Conservation (phyloP, 1,284 basidiomycete genomes). For the Irpex sp. region DNA sequence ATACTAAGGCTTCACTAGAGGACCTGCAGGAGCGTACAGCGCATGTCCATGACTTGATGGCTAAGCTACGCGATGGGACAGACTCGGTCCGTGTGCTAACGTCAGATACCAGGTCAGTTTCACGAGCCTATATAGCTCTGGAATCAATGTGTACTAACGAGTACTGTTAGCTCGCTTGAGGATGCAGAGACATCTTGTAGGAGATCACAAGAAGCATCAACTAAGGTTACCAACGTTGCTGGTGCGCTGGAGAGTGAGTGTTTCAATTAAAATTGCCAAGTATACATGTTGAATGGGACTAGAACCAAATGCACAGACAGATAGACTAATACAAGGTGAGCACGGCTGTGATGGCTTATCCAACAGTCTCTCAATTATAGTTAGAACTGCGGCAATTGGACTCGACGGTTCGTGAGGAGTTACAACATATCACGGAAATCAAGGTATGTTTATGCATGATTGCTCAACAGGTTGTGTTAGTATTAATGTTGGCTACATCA, state of each 20-base stretch:
- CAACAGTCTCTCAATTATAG: neutral
- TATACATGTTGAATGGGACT: neutral
- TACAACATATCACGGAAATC: slow-evolving; percentile 50
- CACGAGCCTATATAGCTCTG: neutral
- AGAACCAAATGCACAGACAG: slow-evolving; percentile 49
- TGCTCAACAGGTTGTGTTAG: neutral
- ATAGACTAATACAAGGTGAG: slow-evolving; percentile 54
- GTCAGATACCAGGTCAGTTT: slow-evolving; percentile 45
- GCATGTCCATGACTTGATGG: slow-evolving; percentile 51
- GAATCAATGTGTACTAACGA: neutral
- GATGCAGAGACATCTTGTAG: slow-evolving; percentile 53
- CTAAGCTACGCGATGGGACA: slow-evolving; percentile 52
- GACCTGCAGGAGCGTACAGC: slow-evolving; percentile 53
- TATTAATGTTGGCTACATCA: neutral
- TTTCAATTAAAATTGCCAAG: too few relatives aligned
- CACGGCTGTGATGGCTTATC: neutral
- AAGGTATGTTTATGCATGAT: slow-evolving; percentile 44
- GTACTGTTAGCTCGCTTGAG: slow-evolving; percentile 44
- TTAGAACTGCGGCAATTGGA: slow-evolving; percentile 66
- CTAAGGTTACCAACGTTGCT: slow-evolving; percentile 53
- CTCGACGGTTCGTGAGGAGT: slow-evolving; percentile 51
- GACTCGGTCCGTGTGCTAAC: slow-evolving; percentile 53
- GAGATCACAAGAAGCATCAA: slow-evolving; percentile 54
- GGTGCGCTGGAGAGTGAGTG: slow-evolving; percentile 50
- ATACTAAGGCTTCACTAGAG: slow-evolving; percentile 31